A percentile compares a stretch with the other conserved stretches of the same genome.
Conservation (phyloP, 2,329 filamentous ascomycete species). For the Stachybotrys chlorohalonatus region DNA sequence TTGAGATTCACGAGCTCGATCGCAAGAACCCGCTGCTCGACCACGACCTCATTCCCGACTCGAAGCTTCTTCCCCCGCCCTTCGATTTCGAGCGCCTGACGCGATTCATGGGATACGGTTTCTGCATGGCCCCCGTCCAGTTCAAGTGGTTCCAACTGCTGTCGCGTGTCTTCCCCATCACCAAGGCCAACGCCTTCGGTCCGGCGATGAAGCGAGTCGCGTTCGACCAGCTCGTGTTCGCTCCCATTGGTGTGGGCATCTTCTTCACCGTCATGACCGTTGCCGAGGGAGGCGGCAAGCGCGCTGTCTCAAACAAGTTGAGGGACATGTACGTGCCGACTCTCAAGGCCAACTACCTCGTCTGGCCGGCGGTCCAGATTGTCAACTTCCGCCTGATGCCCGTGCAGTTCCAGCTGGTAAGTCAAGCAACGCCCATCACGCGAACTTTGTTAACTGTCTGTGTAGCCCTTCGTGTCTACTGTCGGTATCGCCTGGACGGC, state of each 20-base stretch:
- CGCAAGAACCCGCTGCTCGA: conserved; percentile 63
- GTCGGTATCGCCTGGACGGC: conserved; percentile 97
- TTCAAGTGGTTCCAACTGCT: conserved; percentile 95
- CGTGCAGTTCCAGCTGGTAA: conserved; percentile 90
- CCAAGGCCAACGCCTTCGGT: conserved; percentile 61
- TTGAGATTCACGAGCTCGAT: conserved; percentile 84
- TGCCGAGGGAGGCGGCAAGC: conserved; percentile 79
- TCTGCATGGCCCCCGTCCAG: conserved; percentile 90
- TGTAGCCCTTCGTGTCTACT: conserved; percentile 86
- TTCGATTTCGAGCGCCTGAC: conserved; percentile 95
- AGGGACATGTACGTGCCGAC: conserved; percentile 90
- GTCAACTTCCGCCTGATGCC: conserved; percentile 95
- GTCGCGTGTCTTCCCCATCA: conserved; percentile 72
- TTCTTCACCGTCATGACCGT: conserved; percentile 98
- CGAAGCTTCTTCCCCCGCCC: conserved; percentile 57
- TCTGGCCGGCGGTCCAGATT: conserved; percentile 94
- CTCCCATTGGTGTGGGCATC: conserved; percentile 72
- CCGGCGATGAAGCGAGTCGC: conserved; percentile 85
- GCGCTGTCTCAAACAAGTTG: conserved; percentile 75
- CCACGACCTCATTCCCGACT: conserved; percentile 57
- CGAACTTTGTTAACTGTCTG: background rate
- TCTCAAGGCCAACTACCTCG: conserved; percentile 87
- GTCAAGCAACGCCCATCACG: conserved; percentile 23
- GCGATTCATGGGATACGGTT: conserved; percentile 95
- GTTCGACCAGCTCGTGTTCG: conserved; percentile 88